phyloP scores from a whole-genome alignment of 495 filamentous ascomycete genomes.

The Cairneyella variabilis region DNA sequence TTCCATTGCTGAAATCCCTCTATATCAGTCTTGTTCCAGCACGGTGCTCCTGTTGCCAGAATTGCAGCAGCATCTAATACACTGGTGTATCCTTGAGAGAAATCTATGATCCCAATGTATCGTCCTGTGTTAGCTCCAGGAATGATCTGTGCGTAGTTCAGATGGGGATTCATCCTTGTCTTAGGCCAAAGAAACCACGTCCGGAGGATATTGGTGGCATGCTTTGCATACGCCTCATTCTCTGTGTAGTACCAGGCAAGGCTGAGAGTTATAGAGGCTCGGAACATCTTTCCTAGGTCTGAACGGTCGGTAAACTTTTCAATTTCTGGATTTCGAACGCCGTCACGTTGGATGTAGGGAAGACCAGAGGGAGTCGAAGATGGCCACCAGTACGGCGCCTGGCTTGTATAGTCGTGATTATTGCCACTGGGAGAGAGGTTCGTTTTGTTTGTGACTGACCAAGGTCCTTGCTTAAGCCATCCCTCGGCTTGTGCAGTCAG shows the following conservation, averaged over 20 bases:
- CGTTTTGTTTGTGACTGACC: constrained; percentile 19
- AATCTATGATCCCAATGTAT: constrained; percentile 21
- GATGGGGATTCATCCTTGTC: constrained; percentile 21
- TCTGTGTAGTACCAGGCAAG: constrained; percentile 22
- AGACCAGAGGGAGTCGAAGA: constrained; percentile 8
- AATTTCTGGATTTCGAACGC: constrained; percentile 14
- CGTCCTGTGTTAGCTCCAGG: constrained; percentile 19
- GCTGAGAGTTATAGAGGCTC: constrained; percentile 6
- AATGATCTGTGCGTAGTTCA: constrained; percentile 22
- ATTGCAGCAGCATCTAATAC: constrained; percentile 17
- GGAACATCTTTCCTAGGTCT: constrained; percentile 9
- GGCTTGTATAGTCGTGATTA: constrained; percentile 21
- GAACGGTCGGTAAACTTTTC: constrained; percentile 12
- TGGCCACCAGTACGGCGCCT: constrained; percentile 22
- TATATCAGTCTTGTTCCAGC: constrained; percentile 12
- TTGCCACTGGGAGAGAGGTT: constrained; percentile 16
- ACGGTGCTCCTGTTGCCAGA: constrained; percentile 6
- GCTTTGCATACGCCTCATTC: constrained; percentile 17
- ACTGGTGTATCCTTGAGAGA: constrained; percentile 21
- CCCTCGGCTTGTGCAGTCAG: constrained; percentile 12
- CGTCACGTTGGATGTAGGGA: constrained; percentile 20
- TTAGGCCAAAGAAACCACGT: constrained; percentile 16
- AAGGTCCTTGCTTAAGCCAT: constrained; percentile 17
- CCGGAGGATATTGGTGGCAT: constrained; percentile 17
- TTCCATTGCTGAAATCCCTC: constrained; percentile 17